phyloP scores from a whole-genome alignment of 441 rosid genomes.

The Arabidopsis hybrid region DNA sequence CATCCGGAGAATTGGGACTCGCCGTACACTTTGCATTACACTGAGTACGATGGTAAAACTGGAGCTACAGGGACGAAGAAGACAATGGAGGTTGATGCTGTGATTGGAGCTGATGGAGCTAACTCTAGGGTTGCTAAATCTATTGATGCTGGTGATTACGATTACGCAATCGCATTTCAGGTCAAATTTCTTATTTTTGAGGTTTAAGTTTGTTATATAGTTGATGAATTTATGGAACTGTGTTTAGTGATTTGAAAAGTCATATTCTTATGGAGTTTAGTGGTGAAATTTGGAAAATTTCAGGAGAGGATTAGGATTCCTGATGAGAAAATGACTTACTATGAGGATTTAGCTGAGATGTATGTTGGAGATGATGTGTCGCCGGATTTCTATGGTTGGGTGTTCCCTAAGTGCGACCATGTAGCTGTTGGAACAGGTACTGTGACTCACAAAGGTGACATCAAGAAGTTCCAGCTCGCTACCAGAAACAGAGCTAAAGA shows the following conservation, averaged over 20 bases:
- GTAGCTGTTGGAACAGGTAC: constrained; percentile 97
- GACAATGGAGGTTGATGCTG: constrained; percentile 92
- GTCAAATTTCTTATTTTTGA: constrained; percentile 40
- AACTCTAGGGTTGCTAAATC: constrained; percentile 93
- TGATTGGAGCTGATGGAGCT: constrained; percentile 94
- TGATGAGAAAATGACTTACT: constrained; percentile 86
- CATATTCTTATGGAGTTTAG: not conserved
- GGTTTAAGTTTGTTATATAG: not conserved
- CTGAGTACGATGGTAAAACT: constrained; percentile 73
- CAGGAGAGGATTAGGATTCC: constrained; percentile 92
- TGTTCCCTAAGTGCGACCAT: constrained; percentile 94
- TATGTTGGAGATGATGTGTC: constrained; percentile 96
- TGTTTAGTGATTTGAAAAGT: constrained; percentile 8
- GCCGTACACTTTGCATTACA: constrained; percentile 77
- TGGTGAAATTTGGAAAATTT: constrained; percentile 2
- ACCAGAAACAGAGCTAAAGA: constrained; percentile 88
- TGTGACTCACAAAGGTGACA: constrained; percentile 91
- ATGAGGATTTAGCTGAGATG: constrained; percentile 88
- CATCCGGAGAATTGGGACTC: constrained; percentile 55
- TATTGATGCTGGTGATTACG: constrained; percentile 86
- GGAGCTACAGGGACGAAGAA: constrained; percentile 75
- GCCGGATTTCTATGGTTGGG: constrained; percentile 96
- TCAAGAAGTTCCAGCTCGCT: constrained; percentile 89
- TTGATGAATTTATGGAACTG: not conserved
- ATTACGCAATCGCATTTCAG: constrained; percentile 94